Evolutionary conservation across 2,329 filamentous ascomycete species (phyloP).

Genomic region (Diaporthe aspalathi): DNA sequence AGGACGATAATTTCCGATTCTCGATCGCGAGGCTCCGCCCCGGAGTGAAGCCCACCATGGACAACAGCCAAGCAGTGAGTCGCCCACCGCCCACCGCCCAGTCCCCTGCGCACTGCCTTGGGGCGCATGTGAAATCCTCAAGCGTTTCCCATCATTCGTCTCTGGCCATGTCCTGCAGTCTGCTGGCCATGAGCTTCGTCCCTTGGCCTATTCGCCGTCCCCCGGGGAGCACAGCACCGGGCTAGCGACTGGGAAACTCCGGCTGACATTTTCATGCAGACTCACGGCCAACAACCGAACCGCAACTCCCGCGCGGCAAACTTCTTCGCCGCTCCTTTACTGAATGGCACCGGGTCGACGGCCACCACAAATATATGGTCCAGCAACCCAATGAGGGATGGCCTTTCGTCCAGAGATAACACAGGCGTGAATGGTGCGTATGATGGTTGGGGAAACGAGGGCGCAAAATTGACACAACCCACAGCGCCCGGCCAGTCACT

Average conservation of each 20-base stretch:
- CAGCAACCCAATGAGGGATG: conserved; percentile 23
- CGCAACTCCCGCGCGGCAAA: conserved; percentile 30
- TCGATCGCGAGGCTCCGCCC: conserved; percentile 33
- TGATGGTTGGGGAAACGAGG: not conserved
- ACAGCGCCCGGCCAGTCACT: conserved; percentile 31
- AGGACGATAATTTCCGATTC: conserved; percentile 27
- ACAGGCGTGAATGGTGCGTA: conserved; percentile 33
- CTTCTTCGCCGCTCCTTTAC: conserved; percentile 23
- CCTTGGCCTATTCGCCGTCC: not conserved
- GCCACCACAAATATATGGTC: conserved; percentile 34
- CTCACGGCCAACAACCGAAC: conserved; percentile 34
- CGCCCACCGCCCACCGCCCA: conserved; percentile 13
- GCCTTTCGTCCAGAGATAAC: conserved; percentile 33
- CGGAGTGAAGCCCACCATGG: conserved; percentile 38
- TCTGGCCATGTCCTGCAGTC: not conserved
- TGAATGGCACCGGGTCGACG: conserved; percentile 28
- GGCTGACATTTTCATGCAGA: conserved; percentile 33
- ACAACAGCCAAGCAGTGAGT: conserved; percentile 37
- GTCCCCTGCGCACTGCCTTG: not conserved
- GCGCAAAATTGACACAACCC: conserved; percentile 27
- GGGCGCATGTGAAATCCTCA: not conserved
- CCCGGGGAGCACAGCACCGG: not conserved
- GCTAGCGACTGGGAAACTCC: conserved; percentile 1
- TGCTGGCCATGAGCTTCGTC: not conserved
- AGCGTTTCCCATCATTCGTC: not conserved